Percentiles rank a stretch among this genome's conserved stretches.
Conservation (phyloP, 2,329 filamentous ascomycete genomes). For the Didymella pomorum region DNA sequence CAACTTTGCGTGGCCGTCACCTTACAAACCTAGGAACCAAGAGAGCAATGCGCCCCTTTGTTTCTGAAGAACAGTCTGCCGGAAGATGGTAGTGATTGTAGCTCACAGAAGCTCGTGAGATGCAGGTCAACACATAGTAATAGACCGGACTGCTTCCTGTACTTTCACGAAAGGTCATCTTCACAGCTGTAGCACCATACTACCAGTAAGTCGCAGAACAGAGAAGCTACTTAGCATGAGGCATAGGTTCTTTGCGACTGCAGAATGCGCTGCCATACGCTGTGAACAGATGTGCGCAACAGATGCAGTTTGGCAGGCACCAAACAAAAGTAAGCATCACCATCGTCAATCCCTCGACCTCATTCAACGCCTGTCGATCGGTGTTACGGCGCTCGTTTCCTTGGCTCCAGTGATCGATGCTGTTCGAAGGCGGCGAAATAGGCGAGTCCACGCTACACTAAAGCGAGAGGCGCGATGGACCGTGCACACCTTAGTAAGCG, state of each 20-base stretch:
- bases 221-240: not conserved
- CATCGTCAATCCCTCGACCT: not conserved
- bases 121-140: not conserved
- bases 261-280: not conserved
- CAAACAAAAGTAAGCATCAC: not conserved
- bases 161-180: not conserved
- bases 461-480: not conserved
- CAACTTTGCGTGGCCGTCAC: not conserved
- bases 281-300: not conserved
- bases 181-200: not conserved
- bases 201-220: not conserved
- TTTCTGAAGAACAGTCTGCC: not conserved
- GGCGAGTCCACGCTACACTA: conserved; percentile 5
- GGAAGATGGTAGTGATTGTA: not conserved
- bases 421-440: conserved; percentile 8
- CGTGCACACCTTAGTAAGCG: conserved; percentile 2
- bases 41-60: not conserved
- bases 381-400: not conserved
- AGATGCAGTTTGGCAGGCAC: not conserved
- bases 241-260: not conserved
- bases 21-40: not conserved
- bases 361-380: not conserved
- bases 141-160: not conserved
- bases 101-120: not conserved
- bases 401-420: not conserved